Percentiles rank a stretch among this genome's conserved stretches.
Conservation (phyloP, 768 basidiomycete genomes). For the Boletus rubroflammeus region DNA sequence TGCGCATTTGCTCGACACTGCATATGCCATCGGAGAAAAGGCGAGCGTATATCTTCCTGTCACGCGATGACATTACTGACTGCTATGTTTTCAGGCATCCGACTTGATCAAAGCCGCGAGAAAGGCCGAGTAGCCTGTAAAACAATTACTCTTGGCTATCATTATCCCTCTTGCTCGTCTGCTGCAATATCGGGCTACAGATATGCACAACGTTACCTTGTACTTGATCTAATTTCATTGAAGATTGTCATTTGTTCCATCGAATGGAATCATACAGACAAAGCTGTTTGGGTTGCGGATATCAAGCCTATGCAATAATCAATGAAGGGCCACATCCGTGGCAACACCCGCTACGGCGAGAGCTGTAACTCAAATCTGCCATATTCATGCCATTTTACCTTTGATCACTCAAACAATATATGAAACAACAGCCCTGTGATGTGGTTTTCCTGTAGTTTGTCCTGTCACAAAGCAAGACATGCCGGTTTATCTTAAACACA, state of each 20-base stretch:
- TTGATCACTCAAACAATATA: too few relatives aligned
- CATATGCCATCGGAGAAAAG: conserved; percentile 19
- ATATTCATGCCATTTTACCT: too few relatives aligned
- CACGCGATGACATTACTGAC: neutral
- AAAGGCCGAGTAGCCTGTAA: neutral
- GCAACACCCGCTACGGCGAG: too few relatives aligned
- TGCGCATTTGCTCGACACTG: conserved; percentile 15
- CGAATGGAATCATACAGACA: neutral
- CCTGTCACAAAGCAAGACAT: too few relatives aligned
- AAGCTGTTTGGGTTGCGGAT: too few relatives aligned
- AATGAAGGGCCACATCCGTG: too few relatives aligned
- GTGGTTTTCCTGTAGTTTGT: too few relatives aligned
- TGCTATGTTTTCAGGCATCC: conserved; percentile 4
- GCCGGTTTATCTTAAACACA: too few relatives aligned
- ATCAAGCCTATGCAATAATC: too few relatives aligned
- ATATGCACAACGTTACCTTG: neutral
- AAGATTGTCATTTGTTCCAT: neutral
- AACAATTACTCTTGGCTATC: neutral
- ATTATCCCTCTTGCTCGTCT: neutral
- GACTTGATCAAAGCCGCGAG: conserved; percentile 7
- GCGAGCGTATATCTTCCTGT: neutral
- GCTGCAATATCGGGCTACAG: neutral
- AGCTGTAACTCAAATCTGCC: too few relatives aligned
- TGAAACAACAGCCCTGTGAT: too few relatives aligned
- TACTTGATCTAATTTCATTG: neutral